A percentile compares a stretch with the other conserved stretches of the same genome.
phyloP scores from a whole-genome alignment of 2,329 filamentous ascomycete genomes.

The Diaporthe longicolla region DNA sequence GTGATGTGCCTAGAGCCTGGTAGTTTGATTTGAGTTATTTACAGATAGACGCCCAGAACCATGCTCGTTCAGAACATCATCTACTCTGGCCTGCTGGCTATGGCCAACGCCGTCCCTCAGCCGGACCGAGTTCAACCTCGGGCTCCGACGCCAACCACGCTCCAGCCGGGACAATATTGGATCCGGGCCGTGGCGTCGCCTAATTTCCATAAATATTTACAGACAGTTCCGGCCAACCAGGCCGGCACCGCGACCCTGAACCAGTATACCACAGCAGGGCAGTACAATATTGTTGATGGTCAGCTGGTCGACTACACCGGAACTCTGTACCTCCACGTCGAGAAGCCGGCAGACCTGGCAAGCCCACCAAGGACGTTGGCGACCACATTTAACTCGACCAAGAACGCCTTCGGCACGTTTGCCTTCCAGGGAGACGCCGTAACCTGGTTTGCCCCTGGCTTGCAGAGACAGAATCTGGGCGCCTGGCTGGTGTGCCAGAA shows the following conservation, averaged over 20 bases:
- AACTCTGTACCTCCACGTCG: constrained; percentile 63
- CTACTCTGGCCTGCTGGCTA: constrained; percentile 6
- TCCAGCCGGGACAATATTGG: constrained; percentile 68
- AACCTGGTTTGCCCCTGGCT: constrained; percentile 64
- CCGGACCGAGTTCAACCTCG: constrained; percentile 21
- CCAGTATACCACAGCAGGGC: constrained; percentile 66
- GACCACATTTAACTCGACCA: constrained; percentile 64
- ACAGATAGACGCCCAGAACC: neutral
- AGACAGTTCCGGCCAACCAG: constrained; percentile 59
- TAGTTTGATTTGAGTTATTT: neutral
- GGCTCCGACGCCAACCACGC: constrained; percentile 53
- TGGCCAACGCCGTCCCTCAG: constrained; percentile 14
- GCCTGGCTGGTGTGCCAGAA: constrained; percentile 72
- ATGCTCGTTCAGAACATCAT: constrained; percentile 5
- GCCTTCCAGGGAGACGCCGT: constrained; percentile 71
- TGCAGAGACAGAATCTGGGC: constrained; percentile 67
- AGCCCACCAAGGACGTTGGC: constrained; percentile 62
- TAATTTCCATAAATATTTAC: constrained; percentile 70
- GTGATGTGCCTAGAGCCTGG: neutral
- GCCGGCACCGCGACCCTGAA: constrained; percentile 66
- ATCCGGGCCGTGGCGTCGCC: constrained; percentile 70
- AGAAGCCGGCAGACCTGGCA: constrained; percentile 57
- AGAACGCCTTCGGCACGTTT: constrained; percentile 70
- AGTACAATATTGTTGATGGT: constrained; percentile 69
- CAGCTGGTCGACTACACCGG: constrained; percentile 65